These are phyloP conservation scores for Phylloporus sp. DNA, from an alignment of 768 basidiomycete species.

Conservation along the genomic window DNA sequence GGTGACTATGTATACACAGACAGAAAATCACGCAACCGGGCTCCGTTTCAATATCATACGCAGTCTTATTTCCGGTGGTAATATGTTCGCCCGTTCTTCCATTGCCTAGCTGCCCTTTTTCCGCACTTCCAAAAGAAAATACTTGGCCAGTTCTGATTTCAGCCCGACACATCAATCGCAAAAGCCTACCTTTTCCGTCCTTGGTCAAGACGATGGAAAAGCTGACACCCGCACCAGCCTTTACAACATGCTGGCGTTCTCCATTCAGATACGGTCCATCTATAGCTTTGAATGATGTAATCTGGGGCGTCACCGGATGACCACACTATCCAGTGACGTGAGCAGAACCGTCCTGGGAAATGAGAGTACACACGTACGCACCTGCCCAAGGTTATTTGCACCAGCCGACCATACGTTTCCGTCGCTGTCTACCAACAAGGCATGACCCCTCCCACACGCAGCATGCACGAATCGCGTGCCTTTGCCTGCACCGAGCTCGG, in stretches of 20 bases:
- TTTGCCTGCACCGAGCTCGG: constrained; percentile 55
- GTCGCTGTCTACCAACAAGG: constrained; percentile 74
- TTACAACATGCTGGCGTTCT: constrained; percentile 60
- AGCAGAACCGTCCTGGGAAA: not conserved
- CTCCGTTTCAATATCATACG: constrained; percentile 70
- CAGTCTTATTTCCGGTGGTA: constrained; percentile 78
- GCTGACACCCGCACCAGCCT: constrained; percentile 76
- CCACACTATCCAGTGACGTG: constrained; percentile 53
- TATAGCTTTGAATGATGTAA: constrained; percentile 62
- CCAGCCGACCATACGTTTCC: constrained; percentile 86
- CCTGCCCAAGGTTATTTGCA: constrained; percentile 77
- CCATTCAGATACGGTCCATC: constrained; percentile 54
- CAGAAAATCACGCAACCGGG: constrained; percentile 48
- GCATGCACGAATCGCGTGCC: constrained; percentile 72
- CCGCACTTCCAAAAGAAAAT: constrained; percentile 86
- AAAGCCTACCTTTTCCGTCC: constrained; percentile 64
- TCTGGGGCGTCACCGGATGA: constrained; percentile 59
- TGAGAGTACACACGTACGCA: constrained; percentile 30
- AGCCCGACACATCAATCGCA: not conserved
- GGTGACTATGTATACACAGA: not conserved
- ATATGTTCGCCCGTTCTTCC: constrained; percentile 93
- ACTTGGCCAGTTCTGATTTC: constrained; percentile 41
- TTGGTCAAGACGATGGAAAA: constrained; percentile 84
- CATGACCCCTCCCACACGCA: constrained; percentile 80
- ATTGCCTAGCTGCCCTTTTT: constrained; percentile 91